Conservation (phyloP, 305 asterid species). For the Euphrasia arctica region DNA sequence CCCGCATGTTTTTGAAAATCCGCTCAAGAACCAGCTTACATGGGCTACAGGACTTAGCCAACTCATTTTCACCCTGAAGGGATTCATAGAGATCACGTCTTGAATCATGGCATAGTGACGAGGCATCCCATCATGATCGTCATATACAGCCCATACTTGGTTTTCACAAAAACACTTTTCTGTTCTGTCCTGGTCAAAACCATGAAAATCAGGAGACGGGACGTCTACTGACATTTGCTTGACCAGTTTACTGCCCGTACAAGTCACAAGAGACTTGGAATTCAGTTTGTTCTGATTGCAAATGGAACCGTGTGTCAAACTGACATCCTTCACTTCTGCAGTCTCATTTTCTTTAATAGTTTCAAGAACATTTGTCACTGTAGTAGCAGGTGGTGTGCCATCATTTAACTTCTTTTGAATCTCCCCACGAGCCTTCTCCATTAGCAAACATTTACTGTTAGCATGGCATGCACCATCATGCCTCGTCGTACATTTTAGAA, state of each 20-base stretch:
- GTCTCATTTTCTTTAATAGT: slow-evolving; percentile 29
- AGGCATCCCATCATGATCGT: slow-evolving; percentile 91
- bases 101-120: slow-evolving; percentile 67
- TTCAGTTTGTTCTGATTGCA: too few species aligned
- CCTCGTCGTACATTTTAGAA: slow-evolving; percentile 24
- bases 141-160: slow-evolving; percentile 92
- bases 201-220: slow-evolving; percentile 56
- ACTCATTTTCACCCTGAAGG: slow-evolving; percentile 71
- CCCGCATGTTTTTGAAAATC: slow-evolving; percentile 54
- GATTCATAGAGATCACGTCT: slow-evolving; percentile 69
- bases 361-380: slow-evolving; percentile 8
- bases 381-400: too few species aligned
- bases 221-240: slow-evolving; percentile 43
- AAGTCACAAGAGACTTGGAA: neutral
- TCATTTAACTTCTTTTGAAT: slow-evolving; percentile 37
- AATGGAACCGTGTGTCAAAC: too few species aligned
- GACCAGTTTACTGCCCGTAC: too few species aligned
- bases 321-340: slow-evolving; percentile 15
- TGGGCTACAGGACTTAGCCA: slow-evolving; percentile 65
- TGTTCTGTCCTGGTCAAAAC: slow-evolving; percentile 60
- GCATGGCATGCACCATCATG: slow-evolving; percentile 22
- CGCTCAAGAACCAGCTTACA: slow-evolving; percentile 44
- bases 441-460: slow-evolving; percentile 50
- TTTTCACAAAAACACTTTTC: slow-evolving; percentile 54
- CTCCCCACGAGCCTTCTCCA: slow-evolving; percentile 60